Base-by-base conservation (phyloP, 2,329 filamentous ascomycete species). In the Arthroderma sp. region DNA sequence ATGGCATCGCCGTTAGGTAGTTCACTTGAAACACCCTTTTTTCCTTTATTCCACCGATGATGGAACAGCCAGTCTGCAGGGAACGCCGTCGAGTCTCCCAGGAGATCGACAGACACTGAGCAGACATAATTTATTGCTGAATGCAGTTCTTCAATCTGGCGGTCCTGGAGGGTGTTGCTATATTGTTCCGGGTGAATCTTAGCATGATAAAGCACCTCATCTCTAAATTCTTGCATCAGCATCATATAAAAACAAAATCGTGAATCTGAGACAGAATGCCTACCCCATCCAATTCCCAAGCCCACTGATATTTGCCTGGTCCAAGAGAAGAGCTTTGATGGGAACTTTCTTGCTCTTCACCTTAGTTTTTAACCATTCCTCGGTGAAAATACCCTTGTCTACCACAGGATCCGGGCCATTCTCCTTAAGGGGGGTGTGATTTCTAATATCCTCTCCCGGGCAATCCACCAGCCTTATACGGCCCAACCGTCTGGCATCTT, bases 281-380 rank as follows among this genome's bases (percentile, higher is more conserved):
- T 62, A 77, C 66, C 82, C 87, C 44, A 98, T 89, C 89, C 89
- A 98, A 59, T 96, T 96, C 0, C 91, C 91, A 50, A 98, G 85
- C 5, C 91, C 91, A 56, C 84, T 91, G 49, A 96, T 83, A 59
- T 83, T 83, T 11, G 78, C 74, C 63, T 98, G 91, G 58, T 96
- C 86, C 3, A 96, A 72, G 8, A 98, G 68, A 15, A 95, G 70
- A 0, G 87, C 85, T 61, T 96, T 96, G 51, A 96, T 75, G 0
- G 89, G 88, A 0, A 95, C 84, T 55, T 78, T 85, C 44, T 89
- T 87, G 46, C 73, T 77, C 41, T 66, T 70, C 68, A 95, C 71
- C 61, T 86, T 83, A 45, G 71, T 63, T n/a, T 63, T 66, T 11
- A 98, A 64, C 73, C 85, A 96, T 0, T 78, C 74, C 44, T 82